These are phyloP conservation scores for Russula olivacea DNA, from an alignment of 768 basidiomycete species.

Conservation along the genomic window DNA sequence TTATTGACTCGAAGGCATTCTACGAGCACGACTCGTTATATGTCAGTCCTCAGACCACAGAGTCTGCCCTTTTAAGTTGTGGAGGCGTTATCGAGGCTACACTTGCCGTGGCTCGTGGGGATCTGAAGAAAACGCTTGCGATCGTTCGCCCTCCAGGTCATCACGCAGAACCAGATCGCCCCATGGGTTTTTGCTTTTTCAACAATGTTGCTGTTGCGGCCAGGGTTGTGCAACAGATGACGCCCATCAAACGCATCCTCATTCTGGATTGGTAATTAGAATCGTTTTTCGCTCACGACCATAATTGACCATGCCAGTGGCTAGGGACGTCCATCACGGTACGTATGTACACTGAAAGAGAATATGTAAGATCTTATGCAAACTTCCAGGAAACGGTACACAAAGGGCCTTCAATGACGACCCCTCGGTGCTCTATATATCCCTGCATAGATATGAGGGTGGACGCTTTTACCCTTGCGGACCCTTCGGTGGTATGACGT, in stretches of 20 bases:
- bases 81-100: conserved; percentile 93
- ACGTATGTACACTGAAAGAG: conserved; percentile 20
- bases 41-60: conserved; percentile 78
- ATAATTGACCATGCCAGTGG: conserved; percentile 5
- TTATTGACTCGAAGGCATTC: conserved; percentile 67
- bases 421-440: conserved; percentile 86
- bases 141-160: conserved; percentile 97
- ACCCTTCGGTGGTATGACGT: conserved; percentile 80
- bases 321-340: conserved; percentile 96
- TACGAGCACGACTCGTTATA: conserved; percentile 93
- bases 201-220: conserved; percentile 96
- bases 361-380: not conserved
- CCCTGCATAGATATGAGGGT: conserved; percentile 89
- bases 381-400: conserved; percentile 79
- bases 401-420: conserved; percentile 95
- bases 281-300: not conserved
- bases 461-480: conserved; percentile 92
- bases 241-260: conserved; percentile 69
- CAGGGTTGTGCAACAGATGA: conserved; percentile 66
- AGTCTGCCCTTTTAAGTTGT: conserved; percentile 81
- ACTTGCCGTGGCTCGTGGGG: conserved; percentile 74
- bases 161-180: conserved; percentile 95
- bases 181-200: conserved; percentile 99
- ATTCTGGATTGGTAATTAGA: conserved; percentile 88
- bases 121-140: conserved; percentile 83